These are phyloP conservation scores for Syzygium aqueum DNA, from an alignment of 345 rosid genomes.

Conservation along the genomic window DNA sequence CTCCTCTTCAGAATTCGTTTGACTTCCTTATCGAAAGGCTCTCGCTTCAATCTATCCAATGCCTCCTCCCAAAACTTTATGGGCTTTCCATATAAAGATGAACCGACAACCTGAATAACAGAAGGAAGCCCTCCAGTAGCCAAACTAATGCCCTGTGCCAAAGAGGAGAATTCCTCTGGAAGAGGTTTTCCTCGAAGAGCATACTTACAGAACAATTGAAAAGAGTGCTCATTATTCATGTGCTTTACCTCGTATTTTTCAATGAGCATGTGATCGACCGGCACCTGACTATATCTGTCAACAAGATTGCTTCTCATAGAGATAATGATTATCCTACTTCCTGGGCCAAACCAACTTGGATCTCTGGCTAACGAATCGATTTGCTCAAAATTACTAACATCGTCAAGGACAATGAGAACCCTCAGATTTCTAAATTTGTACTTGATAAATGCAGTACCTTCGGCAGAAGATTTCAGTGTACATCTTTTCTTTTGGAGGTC, in stretches of 20 bases:
- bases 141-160: not conserved
- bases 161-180: not conserved
- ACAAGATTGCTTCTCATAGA: not conserved
- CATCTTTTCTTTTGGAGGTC: not conserved
- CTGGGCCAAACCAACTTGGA: not conserved
- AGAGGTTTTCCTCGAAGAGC: not conserved
- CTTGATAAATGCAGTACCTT: not conserved
- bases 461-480: not conserved
- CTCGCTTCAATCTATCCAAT: not conserved
- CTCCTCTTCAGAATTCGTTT: not conserved
- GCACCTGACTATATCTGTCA: not conserved
- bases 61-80: not conserved
- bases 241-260: not conserved
- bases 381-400: not conserved
- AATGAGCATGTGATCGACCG: too few species aligned
- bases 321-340: not conserved
- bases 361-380: not conserved
- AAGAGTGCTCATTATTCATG: not conserved
- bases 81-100: not conserved
- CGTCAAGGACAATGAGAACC: not conserved
- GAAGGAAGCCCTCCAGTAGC: not conserved
- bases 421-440: not conserved
- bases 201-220: not conserved
- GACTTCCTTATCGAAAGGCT: not conserved
- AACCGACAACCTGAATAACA: not conserved